Evolutionary conservation across 2,329 filamentous ascomycete species (phyloP).

Genomic region (Aureobasidium sp.): DNA sequence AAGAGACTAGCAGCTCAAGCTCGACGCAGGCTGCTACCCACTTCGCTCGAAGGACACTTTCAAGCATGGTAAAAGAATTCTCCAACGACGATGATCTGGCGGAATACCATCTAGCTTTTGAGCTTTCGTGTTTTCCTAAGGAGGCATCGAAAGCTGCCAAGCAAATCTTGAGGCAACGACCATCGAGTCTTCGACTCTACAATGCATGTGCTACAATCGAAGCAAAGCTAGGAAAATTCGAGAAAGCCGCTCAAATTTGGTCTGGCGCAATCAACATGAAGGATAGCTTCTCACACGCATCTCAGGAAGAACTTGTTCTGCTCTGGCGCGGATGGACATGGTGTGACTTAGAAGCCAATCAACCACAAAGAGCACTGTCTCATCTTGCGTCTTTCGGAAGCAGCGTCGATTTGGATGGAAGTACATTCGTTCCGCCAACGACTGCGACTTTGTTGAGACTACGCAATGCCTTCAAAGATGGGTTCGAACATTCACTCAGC

Average conservation of each 20-base stretch:
- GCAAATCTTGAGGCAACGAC: constrained; percentile 58
- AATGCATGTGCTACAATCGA: constrained; percentile 73
- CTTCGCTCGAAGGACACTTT: constrained; percentile 43
- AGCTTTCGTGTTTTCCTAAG: constrained; percentile 43
- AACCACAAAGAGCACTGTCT: constrained; percentile 26
- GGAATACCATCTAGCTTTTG: constrained; percentile 63
- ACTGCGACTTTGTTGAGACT: neutral
- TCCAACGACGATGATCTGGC: constrained; percentile 47
- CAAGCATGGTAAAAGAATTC: constrained; percentile 43
- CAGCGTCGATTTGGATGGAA: neutral
- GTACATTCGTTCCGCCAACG: neutral
- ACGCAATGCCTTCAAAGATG: constrained; percentile 35
- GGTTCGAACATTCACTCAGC: constrained; percentile 49
- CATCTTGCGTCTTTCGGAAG: constrained; percentile 25
- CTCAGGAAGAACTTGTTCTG: constrained; percentile 31
- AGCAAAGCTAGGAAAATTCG: constrained; percentile 45
- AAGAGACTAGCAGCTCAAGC: neutral
- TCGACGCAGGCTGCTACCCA: neutral
- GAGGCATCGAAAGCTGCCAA: constrained; percentile 64
- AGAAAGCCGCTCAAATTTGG: constrained; percentile 57
- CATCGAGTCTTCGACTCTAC: constrained; percentile 61
- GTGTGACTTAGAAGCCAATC: constrained; percentile 48
- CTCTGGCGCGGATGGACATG: constrained; percentile 59
- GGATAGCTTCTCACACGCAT: constrained; percentile 28
- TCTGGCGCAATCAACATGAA: constrained; percentile 56